Percentiles rank a stretch among this genome's conserved stretches.
These are phyloP conservation scores for Chaetomiaceae sp. DNA, from an alignment of 2,329 filamentous ascomycete genomes.

Conservation along the genomic window DNA sequence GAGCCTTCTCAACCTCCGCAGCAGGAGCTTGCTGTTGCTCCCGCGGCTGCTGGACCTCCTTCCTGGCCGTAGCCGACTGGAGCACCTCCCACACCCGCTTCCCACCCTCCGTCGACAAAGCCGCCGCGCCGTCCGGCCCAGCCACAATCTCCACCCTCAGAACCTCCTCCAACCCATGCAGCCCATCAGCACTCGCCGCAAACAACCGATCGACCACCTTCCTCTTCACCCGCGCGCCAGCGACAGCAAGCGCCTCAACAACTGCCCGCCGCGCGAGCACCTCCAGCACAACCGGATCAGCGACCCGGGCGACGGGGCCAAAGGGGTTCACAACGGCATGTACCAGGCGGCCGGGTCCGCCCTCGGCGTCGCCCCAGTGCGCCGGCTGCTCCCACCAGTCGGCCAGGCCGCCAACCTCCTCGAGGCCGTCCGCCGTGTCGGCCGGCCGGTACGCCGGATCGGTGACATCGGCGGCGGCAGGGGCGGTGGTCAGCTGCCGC, in stretches of 20 bases:
- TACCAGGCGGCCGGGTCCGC: not conserved
- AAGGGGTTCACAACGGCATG: not conserved
- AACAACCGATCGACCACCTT: constrained; percentile 6
- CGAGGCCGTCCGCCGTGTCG: constrained; percentile 37
- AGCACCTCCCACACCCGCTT: constrained; percentile 23
- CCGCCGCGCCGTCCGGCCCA: constrained; percentile 34
- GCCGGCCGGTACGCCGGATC: constrained; percentile 44
- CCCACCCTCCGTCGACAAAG: constrained; percentile 33
- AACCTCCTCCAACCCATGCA: constrained; percentile 20
- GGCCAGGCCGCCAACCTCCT: constrained; percentile 41
- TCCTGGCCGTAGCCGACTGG: constrained; percentile 8
- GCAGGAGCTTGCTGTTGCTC: constrained; percentile 6
- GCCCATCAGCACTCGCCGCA: not conserved
- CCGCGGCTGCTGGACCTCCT: not conserved
- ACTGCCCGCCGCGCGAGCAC: constrained; percentile 45
- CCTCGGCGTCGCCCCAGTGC: constrained; percentile 41
- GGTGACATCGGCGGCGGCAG: constrained; percentile 25
- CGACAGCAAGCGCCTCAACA: constrained; percentile 44
- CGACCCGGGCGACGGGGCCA: constrained; percentile 26
- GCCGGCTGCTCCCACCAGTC: constrained; percentile 50
- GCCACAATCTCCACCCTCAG: constrained; percentile 35
- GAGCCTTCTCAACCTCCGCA: constrained; percentile 10
- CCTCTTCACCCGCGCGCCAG: constrained; percentile 7
- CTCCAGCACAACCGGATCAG: constrained; percentile 41
- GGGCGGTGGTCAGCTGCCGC: constrained; percentile 22